phyloP scores from a whole-genome alignment of 768 basidiomycete species.

The Strobilomyces dryophilus region DNA sequence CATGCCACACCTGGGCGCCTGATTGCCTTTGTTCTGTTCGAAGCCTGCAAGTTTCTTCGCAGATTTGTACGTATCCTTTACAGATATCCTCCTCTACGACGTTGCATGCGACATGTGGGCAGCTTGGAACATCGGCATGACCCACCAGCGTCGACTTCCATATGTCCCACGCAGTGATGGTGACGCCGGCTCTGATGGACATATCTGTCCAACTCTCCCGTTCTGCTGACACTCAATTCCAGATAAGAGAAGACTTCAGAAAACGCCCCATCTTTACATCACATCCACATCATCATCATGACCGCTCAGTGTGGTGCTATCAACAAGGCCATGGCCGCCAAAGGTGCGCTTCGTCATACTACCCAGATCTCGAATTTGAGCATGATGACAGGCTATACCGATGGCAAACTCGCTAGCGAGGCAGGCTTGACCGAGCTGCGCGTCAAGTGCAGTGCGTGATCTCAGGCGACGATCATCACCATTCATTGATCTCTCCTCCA shows the following conservation, averaged over 20 bases:
- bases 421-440: conserved; percentile 42
- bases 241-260: conserved; percentile 12
- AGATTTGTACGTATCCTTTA: too few species aligned
- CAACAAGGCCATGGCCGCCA: conserved; percentile 43
- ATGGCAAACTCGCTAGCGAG: conserved; percentile 40
- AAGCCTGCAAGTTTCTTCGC: too few species aligned
- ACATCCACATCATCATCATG: conserved; percentile 38
- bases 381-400: conserved; percentile 3
- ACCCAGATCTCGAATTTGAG: neutral
- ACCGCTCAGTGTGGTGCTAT: conserved; percentile 51
- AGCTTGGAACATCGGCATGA: neutral
- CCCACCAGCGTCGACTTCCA: neutral
- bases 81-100: too few species aligned
- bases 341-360: conserved; percentile 37
- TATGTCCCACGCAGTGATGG: neutral
- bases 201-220: conserved; percentile 11
- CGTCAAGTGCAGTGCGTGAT: conserved; percentile 49
- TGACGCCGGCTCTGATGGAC: neutral
- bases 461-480: too few species aligned
- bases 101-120: too few species aligned
- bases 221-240: conserved; percentile 7
- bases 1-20: too few species aligned
- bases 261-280: neutral
- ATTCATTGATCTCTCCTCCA: conserved; percentile 16
- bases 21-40: too few species aligned